Evolutionary conservation across 1,284 basidiomycete genomes (phyloP), one percentile per base, ranked within the genome.

Genomic region (Cryptococcus floricola): DNA sequence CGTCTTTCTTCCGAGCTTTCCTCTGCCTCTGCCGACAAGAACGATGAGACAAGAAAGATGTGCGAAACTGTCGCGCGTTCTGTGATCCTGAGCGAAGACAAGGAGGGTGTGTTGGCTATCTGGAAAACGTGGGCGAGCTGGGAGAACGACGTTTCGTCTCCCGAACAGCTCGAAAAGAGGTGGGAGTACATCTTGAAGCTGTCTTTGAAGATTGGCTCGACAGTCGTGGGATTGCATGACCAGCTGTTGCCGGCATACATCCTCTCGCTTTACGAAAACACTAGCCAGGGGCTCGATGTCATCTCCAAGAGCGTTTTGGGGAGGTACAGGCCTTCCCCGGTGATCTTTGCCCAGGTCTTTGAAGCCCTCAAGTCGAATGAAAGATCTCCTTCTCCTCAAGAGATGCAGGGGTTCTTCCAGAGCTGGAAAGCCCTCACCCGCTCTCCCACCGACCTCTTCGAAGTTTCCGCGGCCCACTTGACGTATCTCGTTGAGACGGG

Each of bases 71-170:
- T 58, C 16, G 57, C 65, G 25, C 51, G 58, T 38, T 27, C 52
- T 2, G 62, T 67, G 7, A 61, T 50, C 14, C 41, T 62, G 6
- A 19, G 50, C 0, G 46, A 55, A 16, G 60, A 64, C 12, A 62
- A 61, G 1, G 46, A 57, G 42, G 52, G 53, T 3, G 50, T 53
- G 7, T 61, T 69, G 6, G 34, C 55, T 0, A 60, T 73, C 13
- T 74, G 70, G 70, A 50, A 46, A 5, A 41, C 52, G 3, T 73
- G 68, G 66, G 56, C 60, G 0, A 43, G 54, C 5, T 61, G 50
- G 48, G 64, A 66, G 54, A 44, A 53, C 48, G 18, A 43, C 5
- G 13, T 16, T 46, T 31, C 38, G 39, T 23, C 47, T 53, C 16
- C 51, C 25, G 23, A 38, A 19, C 28, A 50, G 42, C 42, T 58